Conservation (phyloP, 139 green algal species). For the Ettlia oleoabundans region DNA sequence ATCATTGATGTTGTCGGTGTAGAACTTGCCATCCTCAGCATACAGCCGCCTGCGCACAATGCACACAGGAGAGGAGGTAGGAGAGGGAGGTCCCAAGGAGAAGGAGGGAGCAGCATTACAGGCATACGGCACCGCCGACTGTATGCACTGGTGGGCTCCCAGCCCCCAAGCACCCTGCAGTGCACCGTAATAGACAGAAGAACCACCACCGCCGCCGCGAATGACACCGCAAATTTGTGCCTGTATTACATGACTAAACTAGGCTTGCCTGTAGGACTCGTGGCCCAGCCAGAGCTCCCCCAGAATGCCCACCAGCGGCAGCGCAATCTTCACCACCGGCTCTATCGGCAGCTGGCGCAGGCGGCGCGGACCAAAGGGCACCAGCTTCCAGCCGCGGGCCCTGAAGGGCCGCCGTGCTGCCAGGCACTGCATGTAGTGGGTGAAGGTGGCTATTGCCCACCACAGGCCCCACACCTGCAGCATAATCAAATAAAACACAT, state of each 20-base stretch:
- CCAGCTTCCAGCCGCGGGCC: slow-evolving; percentile 43
- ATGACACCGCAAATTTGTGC: too few relatives aligned
- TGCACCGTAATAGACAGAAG: too few relatives aligned
- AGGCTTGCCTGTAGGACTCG: slow-evolving; percentile 44
- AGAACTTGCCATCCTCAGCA: slow-evolving; percentile 52
- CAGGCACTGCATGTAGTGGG: slow-evolving; percentile 29
- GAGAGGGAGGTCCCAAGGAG: neutral
- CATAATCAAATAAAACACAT: neutral
- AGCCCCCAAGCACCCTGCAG: too few relatives aligned
- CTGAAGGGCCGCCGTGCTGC: slow-evolving; percentile 41
- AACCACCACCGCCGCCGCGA: too few relatives aligned
- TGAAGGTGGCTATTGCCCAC: slow-evolving; percentile 55
- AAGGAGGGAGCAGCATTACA: neutral
- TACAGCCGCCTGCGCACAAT: slow-evolving; percentile 52
- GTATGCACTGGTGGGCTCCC: too few relatives aligned
- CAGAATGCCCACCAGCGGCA: slow-evolving; percentile 62
- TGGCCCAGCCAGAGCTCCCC: slow-evolving; percentile 70
- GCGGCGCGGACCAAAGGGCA: slow-evolving; percentile 19
- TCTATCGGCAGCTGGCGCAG: slow-evolving; percentile 52
- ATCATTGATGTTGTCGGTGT: slow-evolving; percentile 58
- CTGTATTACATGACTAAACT: too few relatives aligned
- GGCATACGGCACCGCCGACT: too few relatives aligned
- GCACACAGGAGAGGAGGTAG: too few relatives aligned
- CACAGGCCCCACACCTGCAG: slow-evolving; percentile 56
- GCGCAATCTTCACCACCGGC: slow-evolving; percentile 59